Base-by-base conservation (phyloP, 1,284 basidiomycete species). In the Papiliotrema flavescens region DNA sequence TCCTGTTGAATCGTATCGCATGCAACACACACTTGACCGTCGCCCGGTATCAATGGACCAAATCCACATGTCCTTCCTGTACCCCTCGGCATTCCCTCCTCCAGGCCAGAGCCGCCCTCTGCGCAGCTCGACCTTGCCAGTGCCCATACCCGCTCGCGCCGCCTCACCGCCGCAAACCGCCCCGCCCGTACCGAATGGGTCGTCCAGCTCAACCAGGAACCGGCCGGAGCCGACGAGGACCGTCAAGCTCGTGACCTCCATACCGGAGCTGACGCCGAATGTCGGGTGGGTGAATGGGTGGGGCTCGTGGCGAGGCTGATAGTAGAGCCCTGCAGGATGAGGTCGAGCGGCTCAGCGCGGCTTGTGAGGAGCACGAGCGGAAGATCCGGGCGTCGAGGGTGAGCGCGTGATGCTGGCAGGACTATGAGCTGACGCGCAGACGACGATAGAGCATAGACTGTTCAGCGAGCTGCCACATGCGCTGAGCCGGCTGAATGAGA, bases 381-480 rank as follows among this genome's bases (percentile, higher is more conserved):
- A 63, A 64, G 52, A 73, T 73, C 28, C 55, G 70, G 15, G 63
- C 66, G 2, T 60, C 62, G 17, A 64, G 66, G 57, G 72, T 71
- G 43, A 23, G 65, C 57, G 2, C 17, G 4, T 11, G 3, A 13
- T 20, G 15, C 20, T 11, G n/a, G 40, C 19, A 43, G 37, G 35
- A n/a, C 4, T 20, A 1, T 8, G 15, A 45, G 39, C 53, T 49
- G 23, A 60, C 19, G 2, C 2, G 32, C 35, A 71, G 72, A 57
- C 64, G 5, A 66, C 68, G 20, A 66, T 75, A 34, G 71, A 73
- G 47, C 71, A 73, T 47, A 65, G 69, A 22, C 57, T 74, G 8
- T 64, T 73, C 43, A 54, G 60, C 11, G 71, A 73, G 46, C 56
- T 66, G 17, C 64, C 66, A 8, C 52, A 53, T 4, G 51, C 67